Conservation (phyloP, 2,329 filamentous ascomycete genomes). For the Didymella lethalis region DNA sequence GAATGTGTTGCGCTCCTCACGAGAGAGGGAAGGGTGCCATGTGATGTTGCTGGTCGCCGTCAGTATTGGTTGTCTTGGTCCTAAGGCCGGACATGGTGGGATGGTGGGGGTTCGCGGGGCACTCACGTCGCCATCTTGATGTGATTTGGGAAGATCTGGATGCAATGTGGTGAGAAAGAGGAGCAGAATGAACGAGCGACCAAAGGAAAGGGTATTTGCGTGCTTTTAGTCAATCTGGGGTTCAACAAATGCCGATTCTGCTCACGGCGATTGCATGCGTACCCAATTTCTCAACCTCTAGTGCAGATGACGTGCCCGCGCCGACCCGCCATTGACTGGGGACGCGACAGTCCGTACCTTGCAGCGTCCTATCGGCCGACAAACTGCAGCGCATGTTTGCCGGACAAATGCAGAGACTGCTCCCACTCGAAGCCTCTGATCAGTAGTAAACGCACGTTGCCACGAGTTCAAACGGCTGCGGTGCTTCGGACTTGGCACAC, state of each 20-base stretch:
- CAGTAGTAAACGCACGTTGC: too few species aligned
- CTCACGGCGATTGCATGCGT: slow-evolving; percentile 18
- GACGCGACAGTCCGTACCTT: slow-evolving; percentile 21
- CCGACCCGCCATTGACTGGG: slow-evolving; percentile 19
- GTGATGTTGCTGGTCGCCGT: slow-evolving; percentile 76
- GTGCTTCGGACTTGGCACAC: background rate
- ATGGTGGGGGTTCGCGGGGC: slow-evolving; percentile 41
- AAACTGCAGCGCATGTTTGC: slow-evolving; percentile 2
- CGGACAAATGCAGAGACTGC: background rate
- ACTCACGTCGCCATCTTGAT: slow-evolving; percentile 48
- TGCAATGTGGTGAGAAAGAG: background rate
- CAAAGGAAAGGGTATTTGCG: background rate
- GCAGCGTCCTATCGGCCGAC: slow-evolving; percentile 17
- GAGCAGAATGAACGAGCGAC: background rate
- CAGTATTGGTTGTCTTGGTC: slow-evolving; percentile 9
- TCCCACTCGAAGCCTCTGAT: background rate
- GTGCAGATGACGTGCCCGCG: slow-evolving; percentile 24
- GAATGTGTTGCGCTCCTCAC: slow-evolving; percentile 74
- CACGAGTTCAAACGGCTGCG: too few species aligned
- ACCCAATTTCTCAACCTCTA: slow-evolving; percentile 20
- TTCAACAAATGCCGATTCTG: slow-evolving; percentile 19
- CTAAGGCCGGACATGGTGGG: background rate
- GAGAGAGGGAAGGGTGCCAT: slow-evolving; percentile 84
- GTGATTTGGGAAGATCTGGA: background rate
- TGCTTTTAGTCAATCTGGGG: slow-evolving; percentile 7